A percentile compares a stretch with the other conserved stretches of the same genome.
These are phyloP conservation scores for Hygrophorus russula DNA, from an alignment of 768 basidiomycete genomes.

Conservation along the genomic window DNA sequence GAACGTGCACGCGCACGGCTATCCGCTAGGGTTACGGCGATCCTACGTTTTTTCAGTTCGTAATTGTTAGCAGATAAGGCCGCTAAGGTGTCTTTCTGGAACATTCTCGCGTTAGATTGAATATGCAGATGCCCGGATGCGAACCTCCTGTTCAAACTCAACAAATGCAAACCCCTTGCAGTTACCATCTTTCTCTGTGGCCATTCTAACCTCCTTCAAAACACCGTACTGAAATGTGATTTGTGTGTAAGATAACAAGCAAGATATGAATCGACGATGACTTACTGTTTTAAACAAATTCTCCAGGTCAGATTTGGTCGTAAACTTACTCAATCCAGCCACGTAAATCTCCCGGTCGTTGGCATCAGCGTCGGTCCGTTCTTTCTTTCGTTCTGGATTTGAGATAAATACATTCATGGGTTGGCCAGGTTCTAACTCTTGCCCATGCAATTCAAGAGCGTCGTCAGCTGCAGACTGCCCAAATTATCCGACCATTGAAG, in stretches of 20 bases:
- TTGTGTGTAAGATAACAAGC: conserved; percentile 3
- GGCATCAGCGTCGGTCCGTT: conserved; percentile 80
- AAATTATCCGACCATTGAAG: background rate
- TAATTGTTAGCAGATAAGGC: conserved; percentile 76
- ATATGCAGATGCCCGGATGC: background rate
- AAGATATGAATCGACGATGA: background rate
- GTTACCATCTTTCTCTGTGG: conserved; percentile 55
- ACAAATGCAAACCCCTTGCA: conserved; percentile 87
- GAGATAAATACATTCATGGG: conserved; percentile 74
- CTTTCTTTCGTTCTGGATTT: conserved; percentile 82
- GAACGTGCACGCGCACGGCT: conserved; percentile 45
- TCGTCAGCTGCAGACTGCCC: conserved; percentile 57
- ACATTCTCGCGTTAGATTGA: background rate
- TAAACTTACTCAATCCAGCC: conserved; percentile 72
- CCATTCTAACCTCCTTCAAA: conserved; percentile 74
- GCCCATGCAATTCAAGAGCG: conserved; percentile 72
- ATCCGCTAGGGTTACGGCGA: conserved; percentile 82
- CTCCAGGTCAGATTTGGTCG: conserved; percentile 65
- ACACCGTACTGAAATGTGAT: conserved; percentile 52
- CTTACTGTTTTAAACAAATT: conserved; percentile 70
- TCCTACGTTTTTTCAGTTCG: conserved; percentile 82
- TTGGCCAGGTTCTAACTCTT: conserved; percentile 59
- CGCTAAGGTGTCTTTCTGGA: conserved; percentile 55
- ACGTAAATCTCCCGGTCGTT: conserved; percentile 82
- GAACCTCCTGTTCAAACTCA: conserved; percentile 78